Conservation (phyloP, 306 rosid species). For the Carpinus viminea region DNA sequence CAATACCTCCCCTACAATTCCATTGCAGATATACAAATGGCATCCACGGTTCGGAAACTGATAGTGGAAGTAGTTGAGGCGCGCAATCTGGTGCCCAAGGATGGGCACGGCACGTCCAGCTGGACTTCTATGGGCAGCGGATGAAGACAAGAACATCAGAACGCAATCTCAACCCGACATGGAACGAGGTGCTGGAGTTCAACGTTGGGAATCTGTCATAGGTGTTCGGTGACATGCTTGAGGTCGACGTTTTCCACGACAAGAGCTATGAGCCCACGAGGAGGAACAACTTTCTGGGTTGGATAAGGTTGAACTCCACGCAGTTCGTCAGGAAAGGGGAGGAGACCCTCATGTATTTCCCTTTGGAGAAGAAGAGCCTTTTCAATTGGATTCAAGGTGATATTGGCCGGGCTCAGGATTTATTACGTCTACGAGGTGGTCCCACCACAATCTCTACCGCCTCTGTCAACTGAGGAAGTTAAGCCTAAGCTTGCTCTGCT, state of each 20-base stretch:
- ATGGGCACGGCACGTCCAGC: slow-evolving; percentile 71
- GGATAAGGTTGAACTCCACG: slow-evolving; percentile 54
- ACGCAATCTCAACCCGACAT: slow-evolving; percentile 63
- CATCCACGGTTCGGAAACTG: slow-evolving; percentile 42
- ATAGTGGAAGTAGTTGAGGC: slow-evolving; percentile 83
- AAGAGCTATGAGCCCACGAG: slow-evolving; percentile 54
- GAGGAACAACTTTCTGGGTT: slow-evolving; percentile 63
- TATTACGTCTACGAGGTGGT: slow-evolving; percentile 46
- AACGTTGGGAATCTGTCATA: slow-evolving; percentile 52
- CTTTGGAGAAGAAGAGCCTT: slow-evolving; percentile 58
- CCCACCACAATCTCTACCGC: slow-evolving; percentile 20
- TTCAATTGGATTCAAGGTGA: slow-evolving; percentile 64
- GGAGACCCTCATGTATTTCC: slow-evolving; percentile 77
- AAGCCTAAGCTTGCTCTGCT: slow-evolving; percentile 14
- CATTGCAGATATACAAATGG: slow-evolving; percentile 25
- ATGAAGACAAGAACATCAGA: slow-evolving; percentile 45
- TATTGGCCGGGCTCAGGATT: slow-evolving; percentile 72
- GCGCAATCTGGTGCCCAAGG: slow-evolving; percentile 70
- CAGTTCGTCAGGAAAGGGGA: slow-evolving; percentile 83
- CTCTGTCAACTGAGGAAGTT: slow-evolving; percentile 16
- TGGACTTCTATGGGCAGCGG: slow-evolving; percentile 76
- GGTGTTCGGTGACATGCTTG: slow-evolving; percentile 63
- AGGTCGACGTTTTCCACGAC: slow-evolving; percentile 67
- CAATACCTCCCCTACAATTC: slow-evolving; percentile 2
- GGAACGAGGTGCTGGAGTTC: slow-evolving; percentile 76